Percentiles rank a stretch among this genome's conserved stretches.
phyloP scores from a whole-genome alignment of 1,284 basidiomycete species.

The Cryptococcus deneoformans region DNA sequence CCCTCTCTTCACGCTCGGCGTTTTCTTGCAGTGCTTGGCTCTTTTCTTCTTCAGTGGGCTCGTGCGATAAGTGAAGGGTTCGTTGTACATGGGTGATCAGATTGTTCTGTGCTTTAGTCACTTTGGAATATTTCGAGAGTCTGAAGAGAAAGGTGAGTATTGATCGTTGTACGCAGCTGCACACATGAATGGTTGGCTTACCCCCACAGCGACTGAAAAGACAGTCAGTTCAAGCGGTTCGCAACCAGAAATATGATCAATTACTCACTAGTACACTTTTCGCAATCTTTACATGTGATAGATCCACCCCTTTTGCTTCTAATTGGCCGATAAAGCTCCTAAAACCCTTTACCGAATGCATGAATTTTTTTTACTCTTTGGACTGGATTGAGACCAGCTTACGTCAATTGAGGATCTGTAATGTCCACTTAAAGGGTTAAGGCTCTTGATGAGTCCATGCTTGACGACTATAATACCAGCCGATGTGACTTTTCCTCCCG shows the following conservation, averaged over 20 bases:
- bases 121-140: constrained; percentile 42
- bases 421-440: constrained; percentile 67
- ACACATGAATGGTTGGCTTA: constrained; percentile 1
- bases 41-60: constrained; percentile 29
- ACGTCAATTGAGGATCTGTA: constrained; percentile 60
- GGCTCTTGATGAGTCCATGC: constrained; percentile 60
- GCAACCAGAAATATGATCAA: no score
- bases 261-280: constrained; percentile 54
- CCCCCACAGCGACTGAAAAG: constrained; percentile 17
- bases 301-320: constrained; percentile 60
- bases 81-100: constrained; percentile 24
- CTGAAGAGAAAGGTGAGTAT: constrained; percentile 10
- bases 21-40: constrained; percentile 21
- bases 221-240: background rate
- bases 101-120: constrained; percentile 38
- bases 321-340: constrained; percentile 61
- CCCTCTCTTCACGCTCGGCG: constrained; percentile 19
- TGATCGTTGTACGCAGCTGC: background rate
- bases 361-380: constrained; percentile 34
- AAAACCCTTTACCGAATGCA: constrained; percentile 56
- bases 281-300: constrained; percentile 60
- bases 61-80: constrained; percentile 23
- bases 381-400: constrained; percentile 12
- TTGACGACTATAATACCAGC: constrained; percentile 68
- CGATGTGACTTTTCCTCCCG: constrained; percentile 54